A percentile compares a stretch with the other conserved stretches of the same genome.
phyloP scores from a whole-genome alignment of 345 rosid species.

The Rhizophora mangle region DNA sequence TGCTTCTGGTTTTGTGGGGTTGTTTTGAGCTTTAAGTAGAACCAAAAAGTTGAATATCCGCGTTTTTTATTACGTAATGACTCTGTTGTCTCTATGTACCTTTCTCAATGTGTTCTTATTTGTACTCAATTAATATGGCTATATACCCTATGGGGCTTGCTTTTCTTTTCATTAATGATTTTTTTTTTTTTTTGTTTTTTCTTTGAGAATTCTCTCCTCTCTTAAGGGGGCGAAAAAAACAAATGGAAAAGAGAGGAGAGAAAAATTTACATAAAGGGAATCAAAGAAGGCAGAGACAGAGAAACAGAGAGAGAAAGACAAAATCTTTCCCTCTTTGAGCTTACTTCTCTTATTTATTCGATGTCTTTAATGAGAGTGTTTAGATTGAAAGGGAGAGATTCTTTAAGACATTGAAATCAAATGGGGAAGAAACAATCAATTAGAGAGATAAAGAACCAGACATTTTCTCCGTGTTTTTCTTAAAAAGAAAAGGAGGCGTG shows the following conservation, averaged over 20 bases:
- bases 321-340: neutral
- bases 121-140: constrained; percentile 1
- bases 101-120: neutral
- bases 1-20: neutral
- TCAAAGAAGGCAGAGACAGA: constrained; percentile 9
- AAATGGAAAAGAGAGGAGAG: constrained; percentile 9
- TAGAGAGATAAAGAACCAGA: no score
- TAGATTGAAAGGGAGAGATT: neutral
- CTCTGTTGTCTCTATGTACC: neutral
- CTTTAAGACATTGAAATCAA: no score
- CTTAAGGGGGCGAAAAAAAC: constrained; percentile 14
- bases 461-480: no score
- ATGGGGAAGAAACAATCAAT: no score
- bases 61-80: constrained; percentile 5
- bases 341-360: neutral
- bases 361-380: neutral
- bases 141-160: neutral
- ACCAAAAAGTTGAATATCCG: constrained; percentile 1
- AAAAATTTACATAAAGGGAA: neutral
- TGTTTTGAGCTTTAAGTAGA: constrained; percentile 8
- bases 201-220: constrained; percentile 31
- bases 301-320: constrained; percentile 5
- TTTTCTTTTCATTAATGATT: neutral
- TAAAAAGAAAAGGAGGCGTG: no score
- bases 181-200: neutral